Percentiles rank a stretch among this genome's conserved stretches.
Evolutionary conservation across 495 filamentous ascomycete genomes (phyloP).

Genomic region (Penicillium dipodomyicola): DNA sequence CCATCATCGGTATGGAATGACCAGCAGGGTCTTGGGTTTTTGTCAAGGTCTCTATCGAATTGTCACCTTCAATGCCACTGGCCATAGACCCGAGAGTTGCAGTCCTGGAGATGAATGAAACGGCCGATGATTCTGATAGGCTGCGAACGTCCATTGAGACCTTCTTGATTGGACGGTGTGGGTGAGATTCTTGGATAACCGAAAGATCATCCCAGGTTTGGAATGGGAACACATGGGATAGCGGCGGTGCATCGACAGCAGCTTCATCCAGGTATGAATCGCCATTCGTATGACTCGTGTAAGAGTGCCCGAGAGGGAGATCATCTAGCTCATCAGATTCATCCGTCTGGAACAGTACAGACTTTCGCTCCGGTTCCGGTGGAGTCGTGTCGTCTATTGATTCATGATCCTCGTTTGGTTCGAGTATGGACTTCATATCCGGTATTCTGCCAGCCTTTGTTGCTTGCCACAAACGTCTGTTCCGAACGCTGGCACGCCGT

Average conservation of each 20-base stretch:
- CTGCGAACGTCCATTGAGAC: conserved; percentile 88
- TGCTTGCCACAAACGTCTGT: conserved; percentile 86
- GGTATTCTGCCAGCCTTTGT: conserved; percentile 69
- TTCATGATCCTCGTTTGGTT: conserved; percentile 58
- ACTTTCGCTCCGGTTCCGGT: conserved; percentile 38
- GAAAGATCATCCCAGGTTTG: conserved; percentile 53
- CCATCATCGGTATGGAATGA: conserved; percentile 95
- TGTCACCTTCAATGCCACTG: conserved; percentile 78
- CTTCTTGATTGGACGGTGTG: conserved; percentile 54
- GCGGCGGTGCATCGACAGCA: conserved; percentile 57
- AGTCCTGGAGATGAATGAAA: conserved; percentile 72
- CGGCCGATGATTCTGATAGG: conserved; percentile 78
- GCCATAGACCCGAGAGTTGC: conserved; percentile 70
- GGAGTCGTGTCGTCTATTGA: conserved; percentile 38
- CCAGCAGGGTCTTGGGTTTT: conserved; percentile 79
- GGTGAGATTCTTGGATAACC: conserved; percentile 44
- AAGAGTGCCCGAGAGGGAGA: conserved; percentile 23
- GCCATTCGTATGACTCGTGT: conserved; percentile 25
- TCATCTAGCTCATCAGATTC: conserved; percentile 38
- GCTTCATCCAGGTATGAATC: conserved; percentile 27
- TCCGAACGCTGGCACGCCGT: conserved; percentile 78
- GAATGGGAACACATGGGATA: conserved; percentile 89
- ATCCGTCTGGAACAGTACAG: conserved; percentile 44
- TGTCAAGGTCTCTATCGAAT: conserved; percentile 74
- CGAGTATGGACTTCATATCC: conserved; percentile 74